These are phyloP conservation scores for Ophiognomonia clavigignenti-juglandacearum DNA, from an alignment of 2,329 filamentous ascomycete species.

Conservation along the genomic window DNA sequence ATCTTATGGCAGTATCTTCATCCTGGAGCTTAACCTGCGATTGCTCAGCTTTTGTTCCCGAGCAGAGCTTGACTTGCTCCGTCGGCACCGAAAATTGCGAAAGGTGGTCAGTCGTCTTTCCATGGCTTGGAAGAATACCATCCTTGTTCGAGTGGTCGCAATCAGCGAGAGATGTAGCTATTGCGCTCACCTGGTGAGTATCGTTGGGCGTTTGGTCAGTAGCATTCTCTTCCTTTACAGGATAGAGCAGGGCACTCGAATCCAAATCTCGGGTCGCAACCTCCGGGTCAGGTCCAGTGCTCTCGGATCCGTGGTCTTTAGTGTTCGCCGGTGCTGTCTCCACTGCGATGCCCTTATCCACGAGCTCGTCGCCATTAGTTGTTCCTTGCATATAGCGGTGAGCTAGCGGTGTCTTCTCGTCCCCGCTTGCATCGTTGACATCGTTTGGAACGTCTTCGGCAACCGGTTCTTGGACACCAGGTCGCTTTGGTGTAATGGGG, in stretches of 20 bases:
- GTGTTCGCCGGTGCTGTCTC: no score
- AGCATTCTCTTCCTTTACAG: not conserved
- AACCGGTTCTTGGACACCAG: not conserved
- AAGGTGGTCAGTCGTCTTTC: not conserved
- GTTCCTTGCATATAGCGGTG: not conserved
- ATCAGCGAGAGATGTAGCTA: no score
- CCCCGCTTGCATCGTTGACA: not conserved
- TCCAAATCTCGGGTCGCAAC: no score
- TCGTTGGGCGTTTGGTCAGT: not conserved
- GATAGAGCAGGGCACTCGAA: no score
- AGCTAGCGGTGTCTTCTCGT: slow-evolving; percentile 5
- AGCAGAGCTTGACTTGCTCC: not conserved
- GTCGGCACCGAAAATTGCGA: not conserved
- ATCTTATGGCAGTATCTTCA: not conserved
- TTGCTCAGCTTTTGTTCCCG: not conserved
- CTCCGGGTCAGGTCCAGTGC: no score
- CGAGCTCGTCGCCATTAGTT: not conserved
- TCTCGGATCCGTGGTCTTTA: no score
- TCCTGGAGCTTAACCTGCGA: no score
- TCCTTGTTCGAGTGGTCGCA: no score
- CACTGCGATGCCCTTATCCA: not conserved
- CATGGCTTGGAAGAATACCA: no score
- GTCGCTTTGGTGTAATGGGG: not conserved
- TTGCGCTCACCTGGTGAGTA: not conserved
- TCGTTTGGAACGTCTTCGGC: not conserved